Conservation (phyloP, 495 filamentous ascomycete genomes). For the Symbiotaphrina buchneri region DNA sequence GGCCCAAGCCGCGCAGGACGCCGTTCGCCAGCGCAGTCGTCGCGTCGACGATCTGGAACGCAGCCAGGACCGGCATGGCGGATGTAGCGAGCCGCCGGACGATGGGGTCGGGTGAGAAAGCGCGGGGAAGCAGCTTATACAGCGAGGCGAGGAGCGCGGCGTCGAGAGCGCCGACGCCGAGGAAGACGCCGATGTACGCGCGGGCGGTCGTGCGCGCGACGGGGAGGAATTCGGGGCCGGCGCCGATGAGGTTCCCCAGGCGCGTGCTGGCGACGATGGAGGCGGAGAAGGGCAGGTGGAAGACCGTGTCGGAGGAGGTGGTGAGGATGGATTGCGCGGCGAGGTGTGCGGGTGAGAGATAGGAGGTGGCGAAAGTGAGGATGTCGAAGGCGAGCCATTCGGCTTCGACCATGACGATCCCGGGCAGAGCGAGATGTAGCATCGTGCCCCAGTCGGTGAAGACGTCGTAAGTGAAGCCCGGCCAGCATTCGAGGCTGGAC, state of each 20-base stretch:
- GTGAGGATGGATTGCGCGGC: constrained; percentile 9
- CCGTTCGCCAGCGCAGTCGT: not conserved
- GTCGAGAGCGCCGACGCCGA: no score
- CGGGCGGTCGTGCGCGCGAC: not conserved
- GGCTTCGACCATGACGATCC: constrained; percentile 8
- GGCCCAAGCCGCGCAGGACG: not conserved
- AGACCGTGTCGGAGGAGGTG: constrained; percentile 7
- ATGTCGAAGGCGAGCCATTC: constrained; percentile 12
- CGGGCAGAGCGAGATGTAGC: constrained; percentile 9
- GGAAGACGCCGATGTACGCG: no score
- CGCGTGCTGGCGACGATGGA: not conserved
- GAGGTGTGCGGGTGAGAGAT: constrained; percentile 6
- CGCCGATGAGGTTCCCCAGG: not conserved
- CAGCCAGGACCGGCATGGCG: not conserved
- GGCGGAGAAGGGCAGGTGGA: constrained; percentile 7
- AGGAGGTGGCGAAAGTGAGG: constrained; percentile 7
- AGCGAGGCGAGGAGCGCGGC: not conserved
- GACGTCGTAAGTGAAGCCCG: constrained; percentile 5
- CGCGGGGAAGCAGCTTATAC: not conserved
- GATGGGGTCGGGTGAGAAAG: not conserved
- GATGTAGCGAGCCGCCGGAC: not conserved
- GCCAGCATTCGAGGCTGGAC: constrained; percentile 10
- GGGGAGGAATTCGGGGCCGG: not conserved
- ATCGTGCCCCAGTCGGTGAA: constrained; percentile 11
- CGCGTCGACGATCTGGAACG: not conserved